Percentiles rank a stretch among this genome's conserved stretches.
Conservation (phyloP, 2,329 filamentous ascomycete species). For the Dryadomyces quercivorus region DNA sequence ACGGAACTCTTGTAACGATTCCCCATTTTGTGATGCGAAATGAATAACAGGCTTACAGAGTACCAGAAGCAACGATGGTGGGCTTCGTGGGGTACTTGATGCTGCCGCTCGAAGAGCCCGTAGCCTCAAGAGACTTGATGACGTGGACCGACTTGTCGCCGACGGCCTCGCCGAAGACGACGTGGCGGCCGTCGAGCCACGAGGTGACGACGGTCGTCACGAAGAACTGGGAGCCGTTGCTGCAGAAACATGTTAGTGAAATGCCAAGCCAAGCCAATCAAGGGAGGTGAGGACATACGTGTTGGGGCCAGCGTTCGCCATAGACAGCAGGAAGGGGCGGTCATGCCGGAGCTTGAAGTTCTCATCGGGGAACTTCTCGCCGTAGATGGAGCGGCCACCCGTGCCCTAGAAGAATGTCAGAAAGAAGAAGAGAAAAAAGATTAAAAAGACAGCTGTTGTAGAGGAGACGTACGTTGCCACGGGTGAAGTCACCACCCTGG, state of each 20-base stretch:
- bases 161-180: constrained; percentile 69
- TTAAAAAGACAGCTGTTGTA: not conserved
- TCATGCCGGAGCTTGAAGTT: constrained; percentile 72
- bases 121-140: constrained; percentile 51
- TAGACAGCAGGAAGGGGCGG: constrained; percentile 70
- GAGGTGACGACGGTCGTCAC: constrained; percentile 84
- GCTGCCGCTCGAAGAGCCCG: constrained; percentile 40
- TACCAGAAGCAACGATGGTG: constrained; percentile 11
- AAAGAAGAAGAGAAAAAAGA: too few relatives aligned
- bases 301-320: constrained; percentile 93
- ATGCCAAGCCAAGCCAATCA: too few relatives aligned
- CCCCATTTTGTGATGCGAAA: not conserved
- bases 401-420: constrained; percentile 51
- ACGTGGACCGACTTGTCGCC: constrained; percentile 34
- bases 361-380: constrained; percentile 88
- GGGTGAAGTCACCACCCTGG: constrained; percentile 92
- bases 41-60: constrained; percentile 2
- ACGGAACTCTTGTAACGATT: not conserved
- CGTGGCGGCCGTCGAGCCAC: constrained; percentile 75
- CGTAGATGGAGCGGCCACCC: constrained; percentile 88
- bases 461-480: constrained; percentile 59
- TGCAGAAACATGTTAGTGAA: constrained; percentile 22
- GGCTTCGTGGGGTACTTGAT: constrained; percentile 40
- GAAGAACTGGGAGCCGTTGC: constrained; percentile 98
- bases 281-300: constrained; percentile 40